Percentiles rank a stretch among this genome's conserved stretches.
These are phyloP conservation scores for Leonotis leonurus DNA, from an alignment of 257 asterid species.

Conservation along the genomic window DNA sequence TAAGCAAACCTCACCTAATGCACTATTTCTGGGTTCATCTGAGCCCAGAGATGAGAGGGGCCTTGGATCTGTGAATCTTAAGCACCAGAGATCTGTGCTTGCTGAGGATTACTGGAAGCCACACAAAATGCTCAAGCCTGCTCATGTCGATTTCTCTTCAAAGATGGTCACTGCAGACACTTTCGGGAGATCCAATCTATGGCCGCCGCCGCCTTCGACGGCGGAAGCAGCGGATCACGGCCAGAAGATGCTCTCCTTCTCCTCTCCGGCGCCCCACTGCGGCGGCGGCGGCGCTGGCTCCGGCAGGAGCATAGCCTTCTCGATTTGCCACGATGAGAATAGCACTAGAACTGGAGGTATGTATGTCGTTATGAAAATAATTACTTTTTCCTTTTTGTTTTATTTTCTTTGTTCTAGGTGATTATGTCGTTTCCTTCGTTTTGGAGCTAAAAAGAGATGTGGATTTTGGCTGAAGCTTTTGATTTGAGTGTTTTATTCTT, in stretches of 20 bases:
- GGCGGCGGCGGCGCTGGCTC: constrained; percentile 3
- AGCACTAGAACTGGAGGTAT: constrained; percentile 30
- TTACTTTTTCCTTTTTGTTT: not conserved
- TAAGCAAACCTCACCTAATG: constrained; percentile 24
- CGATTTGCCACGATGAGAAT: constrained; percentile 30
- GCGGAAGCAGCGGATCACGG: constrained; percentile 37
- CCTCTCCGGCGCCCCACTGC: constrained; percentile 28
- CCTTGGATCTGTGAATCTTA: constrained; percentile 38
- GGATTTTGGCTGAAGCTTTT: not conserved
- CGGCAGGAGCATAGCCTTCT: constrained; percentile 32
- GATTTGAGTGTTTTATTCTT: not conserved
- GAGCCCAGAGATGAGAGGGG: constrained; percentile 22
- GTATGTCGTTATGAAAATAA: not conserved
- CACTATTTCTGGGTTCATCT: constrained; percentile 11
- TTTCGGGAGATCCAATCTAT: constrained; percentile 36
- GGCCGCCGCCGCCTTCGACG: constrained; percentile 24
- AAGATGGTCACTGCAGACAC: too few relatives aligned
- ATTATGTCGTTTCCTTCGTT: not conserved
- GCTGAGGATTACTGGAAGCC: constrained; percentile 30
- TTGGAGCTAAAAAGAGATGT: not conserved
- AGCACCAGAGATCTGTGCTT: constrained; percentile 39
- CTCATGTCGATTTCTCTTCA: constrained; percentile 26
- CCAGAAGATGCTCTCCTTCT: constrained; percentile 44
- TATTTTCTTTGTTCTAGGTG: not conserved
- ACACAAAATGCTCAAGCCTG: constrained; percentile 28